Evolutionary conservation across 768 basidiomycete genomes (phyloP).

Genomic region (Panus rudis): DNA sequence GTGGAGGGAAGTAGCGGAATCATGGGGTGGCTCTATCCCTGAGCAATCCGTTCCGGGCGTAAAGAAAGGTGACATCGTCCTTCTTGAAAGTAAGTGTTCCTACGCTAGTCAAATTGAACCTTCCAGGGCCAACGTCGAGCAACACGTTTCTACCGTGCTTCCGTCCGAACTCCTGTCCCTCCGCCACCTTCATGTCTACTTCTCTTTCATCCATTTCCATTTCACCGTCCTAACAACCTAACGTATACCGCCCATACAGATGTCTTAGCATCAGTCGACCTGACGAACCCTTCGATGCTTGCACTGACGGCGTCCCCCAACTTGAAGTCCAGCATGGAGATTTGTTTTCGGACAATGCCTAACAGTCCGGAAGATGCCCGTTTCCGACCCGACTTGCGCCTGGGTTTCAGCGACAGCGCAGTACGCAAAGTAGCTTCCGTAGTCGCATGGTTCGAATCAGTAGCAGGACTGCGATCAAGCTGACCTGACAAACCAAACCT

Average conservation of each 20-base stretch:
- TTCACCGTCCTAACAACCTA: constrained; percentile 7
- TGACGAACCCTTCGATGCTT: constrained; percentile 26
- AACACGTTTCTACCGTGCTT: not conserved
- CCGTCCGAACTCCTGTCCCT: not conserved
- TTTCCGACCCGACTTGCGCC: constrained; percentile 64
- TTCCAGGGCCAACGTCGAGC: too few relatives aligned
- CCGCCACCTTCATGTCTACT: not conserved
- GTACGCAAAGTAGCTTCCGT: constrained; percentile 62
- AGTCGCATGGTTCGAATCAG: constrained; percentile 66
- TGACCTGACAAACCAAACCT: too few relatives aligned
- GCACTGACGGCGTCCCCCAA: constrained; percentile 64
- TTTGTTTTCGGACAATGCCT: constrained; percentile 79
- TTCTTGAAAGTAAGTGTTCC: constrained; percentile 54
- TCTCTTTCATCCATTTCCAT: constrained; percentile 7
- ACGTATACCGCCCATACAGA: constrained; percentile 29
- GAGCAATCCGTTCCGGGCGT: constrained; percentile 25
- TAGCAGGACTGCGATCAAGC: constrained; percentile 48
- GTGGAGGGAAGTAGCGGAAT: constrained; percentile 72
- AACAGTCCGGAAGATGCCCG: constrained; percentile 49
- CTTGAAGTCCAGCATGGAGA: constrained; percentile 50
- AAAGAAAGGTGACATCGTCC: constrained; percentile 67
- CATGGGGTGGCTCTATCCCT: constrained; percentile 50
- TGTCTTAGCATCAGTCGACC: constrained; percentile 33
- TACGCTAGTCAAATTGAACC: not conserved
- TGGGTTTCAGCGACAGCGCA: constrained; percentile 61